Base-by-base conservation (phyloP, 2,329 filamentous ascomycete species). In the Colletotrichum musicola region DNA sequence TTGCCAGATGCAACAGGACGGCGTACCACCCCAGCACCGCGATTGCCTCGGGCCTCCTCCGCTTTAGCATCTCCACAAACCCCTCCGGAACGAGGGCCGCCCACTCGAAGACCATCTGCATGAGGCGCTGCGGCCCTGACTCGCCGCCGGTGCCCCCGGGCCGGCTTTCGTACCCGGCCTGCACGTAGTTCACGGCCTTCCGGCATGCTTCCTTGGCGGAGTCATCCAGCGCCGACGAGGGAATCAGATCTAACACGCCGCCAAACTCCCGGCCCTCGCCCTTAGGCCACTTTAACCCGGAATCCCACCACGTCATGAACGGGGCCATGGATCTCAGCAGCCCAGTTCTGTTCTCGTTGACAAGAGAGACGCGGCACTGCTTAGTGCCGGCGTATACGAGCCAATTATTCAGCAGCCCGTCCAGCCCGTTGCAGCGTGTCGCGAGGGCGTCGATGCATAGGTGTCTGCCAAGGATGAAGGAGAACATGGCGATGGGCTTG, bases 381-480 rank as follows among this genome's bases (percentile, higher is more conserved):
- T 75, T 74, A 38, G 76, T 58, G 20, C 69, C 69, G 4, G 76
- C 62, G 53, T 75, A 79, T 27, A 75, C 75, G 6, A 76, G 67
- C 47, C 76, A 81, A 81, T n/a, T 74, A 64, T 6, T 67, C 4
- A 81, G 27, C 56, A 80, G 78, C 1, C 54, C 62, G 9, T 74
- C 72, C 1, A 79, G 69, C 1, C 72, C 69, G 6, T 67, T 22
- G 14, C 71, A 62, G 2, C 74, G 73, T 44, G 70, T 71, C 3
- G 72, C 69, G n/a, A 81, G 68, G 2, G 77, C 76, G 57, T 80
- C 78, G 16, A 75, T 75, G n/a, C 81, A 74, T 30, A 78, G 57
- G 60, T 81, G 79, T 46, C 77, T 75, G 20, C 77, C 78, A 1
- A 81, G 72, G 1, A 76, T 62, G 1, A 75, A 73, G 1, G 79